These are phyloP conservation scores for Nicotiana attenuata DNA, from an alignment of 257 asterid genomes.

Conservation along the genomic window DNA sequence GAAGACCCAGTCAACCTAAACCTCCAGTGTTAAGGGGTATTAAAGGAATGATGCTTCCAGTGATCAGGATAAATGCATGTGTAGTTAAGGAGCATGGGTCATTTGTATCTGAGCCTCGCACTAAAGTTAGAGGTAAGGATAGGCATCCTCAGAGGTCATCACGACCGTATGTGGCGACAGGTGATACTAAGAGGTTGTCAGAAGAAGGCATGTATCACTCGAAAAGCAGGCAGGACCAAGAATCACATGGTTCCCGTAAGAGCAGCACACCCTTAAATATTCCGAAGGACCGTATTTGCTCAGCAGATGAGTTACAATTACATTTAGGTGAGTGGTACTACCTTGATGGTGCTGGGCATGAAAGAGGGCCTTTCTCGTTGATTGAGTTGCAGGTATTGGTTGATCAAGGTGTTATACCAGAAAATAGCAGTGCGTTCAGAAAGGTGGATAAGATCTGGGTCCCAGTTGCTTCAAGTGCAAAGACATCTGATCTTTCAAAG, in stretches of 20 bases:
- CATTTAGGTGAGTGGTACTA: constrained; percentile 90
- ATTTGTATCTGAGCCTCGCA: constrained; percentile 69
- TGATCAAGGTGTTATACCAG: constrained; percentile 72
- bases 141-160: constrained; percentile 56
- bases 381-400: constrained; percentile 77
- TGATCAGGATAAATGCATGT: constrained; percentile 93
- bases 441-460: constrained; percentile 89
- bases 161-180: constrained; percentile 37
- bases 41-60: constrained; percentile 82
- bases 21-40: constrained; percentile 50
- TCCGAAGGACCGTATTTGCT: constrained; percentile 65
- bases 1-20: constrained; percentile 48
- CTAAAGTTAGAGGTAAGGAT: constrained; percentile 69
- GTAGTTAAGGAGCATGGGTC: constrained; percentile 93
- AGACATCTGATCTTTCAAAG: constrained; percentile 30
- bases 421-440: constrained; percentile 71
- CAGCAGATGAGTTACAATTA: constrained; percentile 63
- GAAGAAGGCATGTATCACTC: constrained; percentile 51
- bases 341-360: constrained; percentile 97
- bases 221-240: constrained; percentile 52
- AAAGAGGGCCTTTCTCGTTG: constrained; percentile 81
- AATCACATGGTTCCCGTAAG: constrained; percentile 46
- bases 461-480: constrained; percentile 49
- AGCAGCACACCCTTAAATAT: constrained; percentile 31
- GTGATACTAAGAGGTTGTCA: constrained; percentile 66